Evolutionary conservation across 768 basidiomycete genomes (phyloP).

Genomic region (Auriscalpium vulgare): DNA sequence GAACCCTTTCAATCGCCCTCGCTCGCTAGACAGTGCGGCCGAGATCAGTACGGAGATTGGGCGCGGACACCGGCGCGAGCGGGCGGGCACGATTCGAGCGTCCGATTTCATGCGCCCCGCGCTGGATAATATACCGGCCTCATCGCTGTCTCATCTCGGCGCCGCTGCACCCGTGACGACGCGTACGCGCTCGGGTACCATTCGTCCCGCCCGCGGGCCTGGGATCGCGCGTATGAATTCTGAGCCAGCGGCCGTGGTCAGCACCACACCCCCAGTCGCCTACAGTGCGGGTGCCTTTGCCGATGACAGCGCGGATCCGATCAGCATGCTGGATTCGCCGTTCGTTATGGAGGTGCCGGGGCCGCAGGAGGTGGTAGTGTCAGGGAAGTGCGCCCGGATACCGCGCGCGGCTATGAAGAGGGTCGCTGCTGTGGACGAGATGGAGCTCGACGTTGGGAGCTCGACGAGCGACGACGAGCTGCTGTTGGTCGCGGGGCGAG

Average conservation of each 20-base stretch:
- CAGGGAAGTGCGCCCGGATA: background rate
- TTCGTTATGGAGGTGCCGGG: background rate
- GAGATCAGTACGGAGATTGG: too few species aligned
- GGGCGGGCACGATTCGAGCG: conserved; percentile 16
- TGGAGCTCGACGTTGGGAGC: background rate
- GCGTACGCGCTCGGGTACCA: conserved; percentile 16
- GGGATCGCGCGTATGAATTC: background rate
- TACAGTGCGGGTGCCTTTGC: conserved; percentile 15
- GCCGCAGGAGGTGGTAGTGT: background rate
- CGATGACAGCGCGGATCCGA: background rate
- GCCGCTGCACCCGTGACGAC: conserved; percentile 5
- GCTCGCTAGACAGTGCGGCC: conserved; percentile 8
- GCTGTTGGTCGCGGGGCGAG: conserved; percentile 6
- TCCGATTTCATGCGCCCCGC: conserved; percentile 7
- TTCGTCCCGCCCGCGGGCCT: conserved; percentile 10
- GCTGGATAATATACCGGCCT: background rate
- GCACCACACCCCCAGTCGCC: conserved; percentile 3
- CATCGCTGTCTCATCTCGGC: background rate
- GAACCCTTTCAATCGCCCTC: conserved; percentile 1
- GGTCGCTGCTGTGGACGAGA: background rate
- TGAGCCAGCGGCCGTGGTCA: background rate
- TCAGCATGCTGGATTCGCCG: background rate
- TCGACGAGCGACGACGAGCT: conserved; percentile 12
- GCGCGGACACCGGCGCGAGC: conserved; percentile 2
- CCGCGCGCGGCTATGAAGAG: background rate